These are phyloP conservation scores for Mayamaea pseudoterrestris DNA, from an alignment of 108 stramenopile species.

Conservation along the genomic window DNA sequence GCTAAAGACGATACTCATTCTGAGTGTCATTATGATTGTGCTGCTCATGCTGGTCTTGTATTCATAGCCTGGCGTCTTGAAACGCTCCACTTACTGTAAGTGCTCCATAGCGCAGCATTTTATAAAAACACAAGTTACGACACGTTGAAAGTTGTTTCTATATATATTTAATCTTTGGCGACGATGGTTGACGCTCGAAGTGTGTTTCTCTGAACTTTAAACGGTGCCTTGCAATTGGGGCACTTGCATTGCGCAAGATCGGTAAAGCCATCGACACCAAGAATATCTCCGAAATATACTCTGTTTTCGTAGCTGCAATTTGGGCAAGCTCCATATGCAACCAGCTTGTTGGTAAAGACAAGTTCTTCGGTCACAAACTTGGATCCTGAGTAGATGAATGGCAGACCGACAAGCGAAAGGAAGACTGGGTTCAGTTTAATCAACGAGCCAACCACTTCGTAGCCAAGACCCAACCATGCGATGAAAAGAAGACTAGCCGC, in stretches of 20 bases:
- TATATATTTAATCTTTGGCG: neutral
- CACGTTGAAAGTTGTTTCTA: too few relatives aligned
- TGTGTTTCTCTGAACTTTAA: constrained; percentile 70
- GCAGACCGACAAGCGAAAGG: constrained; percentile 51
- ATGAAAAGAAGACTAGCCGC: constrained; percentile 46
- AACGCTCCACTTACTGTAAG: too few relatives aligned
- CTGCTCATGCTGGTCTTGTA: constrained; percentile 72
- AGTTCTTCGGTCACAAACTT: constrained; percentile 51
- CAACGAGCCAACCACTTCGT: constrained; percentile 38
- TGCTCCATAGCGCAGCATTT: too few relatives aligned
- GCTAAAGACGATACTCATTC: constrained; percentile 57
- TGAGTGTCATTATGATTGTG: constrained; percentile 48
- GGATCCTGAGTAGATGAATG: constrained; percentile 57
- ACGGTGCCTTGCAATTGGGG: constrained; percentile 69
- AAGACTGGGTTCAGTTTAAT: constrained; percentile 71
- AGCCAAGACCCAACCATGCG: constrained; percentile 55
- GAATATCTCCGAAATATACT: constrained; percentile 88
- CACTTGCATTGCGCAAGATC: constrained; percentile 74
- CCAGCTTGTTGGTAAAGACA: constrained; percentile 58
- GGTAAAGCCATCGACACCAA: constrained; percentile 80
- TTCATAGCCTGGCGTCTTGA: constrained; percentile 36
- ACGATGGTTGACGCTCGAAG: constrained; percentile 67
- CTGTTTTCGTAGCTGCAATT: constrained; percentile 70
- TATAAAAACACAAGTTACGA: too few relatives aligned
- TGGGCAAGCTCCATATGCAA: constrained; percentile 92